Evolutionary conservation across 1,139 yeast genomes (phyloP), one percentile per base, ranked within the genome.

Genomic region (Pichia sp.): DNA sequence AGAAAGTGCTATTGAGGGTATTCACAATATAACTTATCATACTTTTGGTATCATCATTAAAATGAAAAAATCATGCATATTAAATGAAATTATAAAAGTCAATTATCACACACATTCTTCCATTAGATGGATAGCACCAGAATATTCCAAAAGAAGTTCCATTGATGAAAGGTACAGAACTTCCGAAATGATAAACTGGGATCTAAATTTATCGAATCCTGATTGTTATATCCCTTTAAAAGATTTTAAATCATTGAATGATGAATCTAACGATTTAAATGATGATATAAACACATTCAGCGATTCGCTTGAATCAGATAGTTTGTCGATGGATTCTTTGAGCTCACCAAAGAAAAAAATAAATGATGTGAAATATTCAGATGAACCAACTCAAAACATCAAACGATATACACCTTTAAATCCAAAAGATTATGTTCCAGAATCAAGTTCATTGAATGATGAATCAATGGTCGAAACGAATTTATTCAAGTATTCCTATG

Each of bases 161-260:
- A 55, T 55, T 39, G 54, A 52, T 43, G 66, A 63, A 37, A 50
- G 55, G 9, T 63, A 60, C 45, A 55, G 56, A 46, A 57, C 61
- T 5, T 55, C 62, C 2, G 55, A 60, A 29, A 57, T 53, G 34
- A 40, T 63, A 1, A 49, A 56, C n/a, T 63, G 67, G 67, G 55
- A 56, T 30, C 51, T 63, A 20, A 56, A 59, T 39, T 35, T 63
- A 32, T 40, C 49, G 9, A 51, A 54, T 29, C 62, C 66, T 0
- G 66, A 63, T 47, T 62, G 65, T 39, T 63, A 48, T 39, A 61
- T 63, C 10, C 66, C 65, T 0, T 57, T 59, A 31, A 56, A 52
- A 32, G 44, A 41, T n/a, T 8, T 39, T 12, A 20, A 29, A 39
- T 33, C 10, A n/a, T 11, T 7, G 7, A 22, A 28, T 29, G 30